Evolutionary conservation across 31 red algal genomes (phyloP).

Genomic region (Asparagopsis taxiformis): DNA sequence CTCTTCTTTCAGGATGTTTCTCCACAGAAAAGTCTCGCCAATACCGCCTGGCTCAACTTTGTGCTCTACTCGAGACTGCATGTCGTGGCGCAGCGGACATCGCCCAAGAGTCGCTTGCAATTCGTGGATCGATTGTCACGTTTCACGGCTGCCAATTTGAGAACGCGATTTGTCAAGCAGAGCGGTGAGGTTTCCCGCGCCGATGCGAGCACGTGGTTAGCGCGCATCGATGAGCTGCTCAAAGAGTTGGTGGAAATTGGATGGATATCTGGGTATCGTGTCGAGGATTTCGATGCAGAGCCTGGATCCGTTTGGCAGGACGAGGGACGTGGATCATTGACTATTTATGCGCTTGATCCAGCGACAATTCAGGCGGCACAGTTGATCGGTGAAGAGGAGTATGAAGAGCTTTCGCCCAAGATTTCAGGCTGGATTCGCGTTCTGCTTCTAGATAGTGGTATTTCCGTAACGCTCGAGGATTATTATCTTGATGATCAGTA

Average conservation of each 20-base stretch:
- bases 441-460: conserved; percentile 14
- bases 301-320: conserved; percentile 38
- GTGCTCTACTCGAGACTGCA: conserved; percentile 47
- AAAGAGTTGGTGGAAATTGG: conserved; percentile 34
- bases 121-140: conserved; percentile 16
- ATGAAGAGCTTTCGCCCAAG: conserved; percentile 62
- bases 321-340: conserved; percentile 29
- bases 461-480: conserved; percentile 39
- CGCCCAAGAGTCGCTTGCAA: conserved; percentile 19
- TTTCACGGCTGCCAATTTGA: background rate
- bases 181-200: background rate
- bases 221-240: conserved; percentile 9
- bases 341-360: conserved; percentile 29
- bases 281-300: conserved; percentile 54
- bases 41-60: conserved; percentile 45
- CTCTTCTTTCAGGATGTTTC: conserved; percentile 38
- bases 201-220: conserved; percentile 18
- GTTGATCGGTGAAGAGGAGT: conserved; percentile 59
- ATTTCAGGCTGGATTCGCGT: conserved; percentile 29
- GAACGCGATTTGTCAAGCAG: background rate
- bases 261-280: conserved; percentile 46
- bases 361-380: conserved; percentile 43
- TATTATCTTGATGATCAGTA: conserved; percentile 61
- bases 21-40: background rate
- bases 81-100: conserved; percentile 21